Percentiles rank a stretch among this genome's conserved stretches.
phyloP scores from a whole-genome alignment of 257 asterid species.

The Penstemon barbatus region DNA sequence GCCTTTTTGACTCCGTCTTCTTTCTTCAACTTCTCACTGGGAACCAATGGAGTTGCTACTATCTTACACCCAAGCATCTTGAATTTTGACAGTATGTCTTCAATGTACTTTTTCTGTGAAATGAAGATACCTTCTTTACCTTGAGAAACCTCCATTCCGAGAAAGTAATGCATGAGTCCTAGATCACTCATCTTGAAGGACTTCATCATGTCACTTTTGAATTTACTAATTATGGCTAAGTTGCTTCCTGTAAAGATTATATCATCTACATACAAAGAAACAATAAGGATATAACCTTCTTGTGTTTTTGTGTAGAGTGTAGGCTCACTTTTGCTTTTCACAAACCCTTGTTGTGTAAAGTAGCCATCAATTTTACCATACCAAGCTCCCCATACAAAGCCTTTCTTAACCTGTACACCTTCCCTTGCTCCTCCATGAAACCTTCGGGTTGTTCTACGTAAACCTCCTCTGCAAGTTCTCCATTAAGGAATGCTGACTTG shows the following conservation, averaged over 20 bases:
- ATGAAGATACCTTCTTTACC: conserved; percentile 2
- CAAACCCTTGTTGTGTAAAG: background rate
- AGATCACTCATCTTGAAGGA: background rate
- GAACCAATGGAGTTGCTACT: too few species aligned
- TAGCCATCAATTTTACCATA: background rate
- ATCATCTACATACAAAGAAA: too few species aligned
- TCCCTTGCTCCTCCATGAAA: background rate
- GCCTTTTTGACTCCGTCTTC: too few species aligned
- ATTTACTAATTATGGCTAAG: background rate
- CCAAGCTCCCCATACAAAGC: background rate
- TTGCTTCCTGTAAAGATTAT: too few species aligned
- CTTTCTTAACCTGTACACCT: background rate
- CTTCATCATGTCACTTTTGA: background rate
- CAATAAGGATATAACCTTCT: too few species aligned
- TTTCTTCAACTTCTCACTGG: too few species aligned
- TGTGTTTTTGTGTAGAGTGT: background rate
- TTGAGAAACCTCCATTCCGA: conserved; percentile 3
- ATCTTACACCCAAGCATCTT: background rate
- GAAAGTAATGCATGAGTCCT: background rate
- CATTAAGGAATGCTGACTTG: background rate
- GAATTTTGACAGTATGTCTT: background rate
- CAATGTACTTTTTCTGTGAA: conserved; percentile 7
- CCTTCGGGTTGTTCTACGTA: background rate
- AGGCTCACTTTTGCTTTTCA: too few species aligned
- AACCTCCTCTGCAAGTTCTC: background rate